These are phyloP conservation scores for Microbotryum silenes-acaulis DNA, from an alignment of 1,284 basidiomycete genomes.

Conservation along the genomic window DNA sequence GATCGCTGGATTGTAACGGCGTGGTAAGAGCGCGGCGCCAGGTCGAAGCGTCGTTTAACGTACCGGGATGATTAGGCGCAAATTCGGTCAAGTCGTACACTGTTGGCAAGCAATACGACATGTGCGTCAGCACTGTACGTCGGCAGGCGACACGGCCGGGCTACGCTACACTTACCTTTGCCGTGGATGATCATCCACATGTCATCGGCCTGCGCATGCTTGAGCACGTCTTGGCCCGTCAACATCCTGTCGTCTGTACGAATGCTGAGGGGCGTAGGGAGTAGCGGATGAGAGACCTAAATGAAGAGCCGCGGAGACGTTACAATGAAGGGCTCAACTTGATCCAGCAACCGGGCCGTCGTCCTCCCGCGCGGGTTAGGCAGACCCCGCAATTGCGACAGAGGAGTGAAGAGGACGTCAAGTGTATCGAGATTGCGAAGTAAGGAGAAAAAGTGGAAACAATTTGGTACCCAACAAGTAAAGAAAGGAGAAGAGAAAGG, in stretches of 20 bases:
- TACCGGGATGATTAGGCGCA: neutral
- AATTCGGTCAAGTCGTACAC: slow-evolving; percentile 7
- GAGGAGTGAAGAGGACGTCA: slow-evolving; percentile 57
- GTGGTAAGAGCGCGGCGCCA: slow-evolving; percentile 52
- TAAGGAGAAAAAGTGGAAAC: slow-evolving; percentile 30
- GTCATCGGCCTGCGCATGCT: slow-evolving; percentile 82
- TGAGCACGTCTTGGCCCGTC: slow-evolving; percentile 62
- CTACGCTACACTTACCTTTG: slow-evolving; percentile 39
- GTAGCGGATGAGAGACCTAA: neutral
- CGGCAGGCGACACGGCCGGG: neutral
- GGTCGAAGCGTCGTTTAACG: slow-evolving; percentile 52
- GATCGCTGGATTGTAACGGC: neutral
- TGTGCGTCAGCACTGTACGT: too few relatives aligned
- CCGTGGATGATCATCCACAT: slow-evolving; percentile 64
- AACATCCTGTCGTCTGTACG: neutral
- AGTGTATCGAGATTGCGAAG: slow-evolving; percentile 51
- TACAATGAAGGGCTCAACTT: neutral
- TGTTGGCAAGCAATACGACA: neutral
- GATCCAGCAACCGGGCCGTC: neutral
- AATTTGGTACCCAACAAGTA: slow-evolving; percentile 47
- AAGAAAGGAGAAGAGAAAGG: slow-evolving; percentile 41
- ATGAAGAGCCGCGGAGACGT: neutral
- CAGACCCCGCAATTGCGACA: slow-evolving; percentile 21
- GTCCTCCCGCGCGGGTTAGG: slow-evolving; percentile 1
- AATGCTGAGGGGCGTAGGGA: neutral